Evolutionary conservation across 2,329 filamentous ascomycete genomes (phyloP), one percentile per base, ranked within the genome.

Genomic region (Xylogone sp.): DNA sequence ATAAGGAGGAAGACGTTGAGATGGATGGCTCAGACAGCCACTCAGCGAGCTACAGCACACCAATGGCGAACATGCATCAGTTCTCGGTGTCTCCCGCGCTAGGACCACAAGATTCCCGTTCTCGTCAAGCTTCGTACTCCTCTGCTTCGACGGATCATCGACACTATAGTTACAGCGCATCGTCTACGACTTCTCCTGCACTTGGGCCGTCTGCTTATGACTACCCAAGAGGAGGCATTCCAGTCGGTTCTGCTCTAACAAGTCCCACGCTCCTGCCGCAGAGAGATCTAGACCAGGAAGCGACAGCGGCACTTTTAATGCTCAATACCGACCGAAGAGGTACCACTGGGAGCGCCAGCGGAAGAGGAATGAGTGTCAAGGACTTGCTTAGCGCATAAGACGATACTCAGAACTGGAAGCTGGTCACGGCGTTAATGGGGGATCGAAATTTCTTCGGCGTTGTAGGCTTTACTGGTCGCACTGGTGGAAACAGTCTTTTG

Each of bases 261-360:
- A 84, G 81, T 55, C 82, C 82, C 1, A 76, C 76, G 7, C 66
- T 85, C 43, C 64, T 70, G 19, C 80, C 82, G 0, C 78, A 81
- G 62, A 70, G 71, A 19, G 83, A 88, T 56, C 86, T 62, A 29
- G 64, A 81, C 62, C 71, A 73, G 31, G 81, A 84, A 46, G 92
- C 90, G 1, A 94, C 90, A 7, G 86, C 90, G 12, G 92, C 91
- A 2, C 68, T 96, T 59, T 70, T 96, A 66, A 96, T 96, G 91
- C 74, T 97, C 53, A 95, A 92, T 59, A 83, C 78, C 49, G 90
- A 94, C 66, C 81, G 89, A 42, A 75, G 34, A 54, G 62, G 57
- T 47, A 60, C 53, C 39, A 57, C 54, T 19, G 51, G 48, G 47
- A 60, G 53, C 45, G 51, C 53, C 7, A 66, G 66, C 46, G 70